Base-by-base conservation (phyloP, 192 early-diverging fungal genomes). In the Haplosporangium gracile region DNA sequence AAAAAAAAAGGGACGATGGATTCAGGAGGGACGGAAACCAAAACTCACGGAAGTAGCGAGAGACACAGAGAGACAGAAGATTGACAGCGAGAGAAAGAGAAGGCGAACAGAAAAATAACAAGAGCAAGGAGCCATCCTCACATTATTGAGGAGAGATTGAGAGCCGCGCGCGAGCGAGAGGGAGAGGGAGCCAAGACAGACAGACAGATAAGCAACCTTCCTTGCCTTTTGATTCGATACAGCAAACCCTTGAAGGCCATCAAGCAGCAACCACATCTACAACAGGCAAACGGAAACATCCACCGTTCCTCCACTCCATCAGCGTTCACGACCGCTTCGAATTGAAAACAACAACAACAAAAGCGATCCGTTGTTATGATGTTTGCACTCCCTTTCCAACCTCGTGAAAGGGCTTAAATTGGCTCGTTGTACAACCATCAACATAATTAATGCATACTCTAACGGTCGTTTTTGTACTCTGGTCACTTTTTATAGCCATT, bases 401-500 rank as follows among this genome's bases (percentile, higher is more conserved):
- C 7, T 32, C 29, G 2, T 65, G 60, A 29, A 65, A 26, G 29
- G 26, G 29, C 0, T 26, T 32, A 4, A 65, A 65, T 65, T 65
- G 29, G 11, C 26, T 65, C 13, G 29, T 65, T 65, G 60, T 29
- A 65, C 60, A 65, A 22, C 18, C 16, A 43, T 7, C 43, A 36
- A 75, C 36, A 55, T 39, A 36, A 10, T 57, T 75, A 49, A 38
- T 75, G 22, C 60, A 29, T 29, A 16, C 60, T 65, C 60, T 65
- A 47, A 53, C 47, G 20, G 10, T 29, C 2, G 60, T 72, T 72
- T 70, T 29, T 15, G 22, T 49, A 20, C 34, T 24, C 74, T 70
- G 49, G 15, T 51, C 49, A 51, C 72, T 43, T 75, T 13, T 74
- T 45, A 29, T 85, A 97, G 97, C 96, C 68, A 94, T 99, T 82